Conservation (phyloP, 129 eudicot genomes). For the Saposhnikovia divaricata region DNA sequence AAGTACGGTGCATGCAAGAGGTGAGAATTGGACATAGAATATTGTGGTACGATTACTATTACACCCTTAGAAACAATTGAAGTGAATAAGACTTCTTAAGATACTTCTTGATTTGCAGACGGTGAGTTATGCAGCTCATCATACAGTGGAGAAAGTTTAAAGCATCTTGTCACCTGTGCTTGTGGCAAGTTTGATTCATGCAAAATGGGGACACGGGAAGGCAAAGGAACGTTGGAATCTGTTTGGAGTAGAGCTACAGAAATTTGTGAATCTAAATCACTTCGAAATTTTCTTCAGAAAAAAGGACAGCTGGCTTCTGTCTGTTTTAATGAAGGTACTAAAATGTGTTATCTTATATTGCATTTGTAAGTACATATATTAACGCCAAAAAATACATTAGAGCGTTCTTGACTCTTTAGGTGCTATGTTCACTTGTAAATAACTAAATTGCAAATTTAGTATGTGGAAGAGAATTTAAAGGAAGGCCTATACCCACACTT, state of each 20-base stretch:
- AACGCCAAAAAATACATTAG: no score
- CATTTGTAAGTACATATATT: background rate
- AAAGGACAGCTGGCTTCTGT: slow-evolving; percentile 67
- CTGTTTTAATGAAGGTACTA: slow-evolving; percentile 62
- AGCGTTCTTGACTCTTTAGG: no score
- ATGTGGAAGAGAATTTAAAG: no score
- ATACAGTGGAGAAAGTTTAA: no score
- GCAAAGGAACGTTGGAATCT: no score
- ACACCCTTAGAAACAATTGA: background rate
- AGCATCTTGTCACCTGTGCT: no score
- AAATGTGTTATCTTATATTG: background rate
- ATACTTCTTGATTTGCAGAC: slow-evolving; percentile 29
- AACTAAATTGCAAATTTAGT: no score
- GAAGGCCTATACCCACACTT: no score
- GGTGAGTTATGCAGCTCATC: slow-evolving; percentile 53
- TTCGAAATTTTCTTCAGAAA: slow-evolving; percentile 52
- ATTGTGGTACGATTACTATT: background rate
- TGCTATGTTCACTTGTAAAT: no score
- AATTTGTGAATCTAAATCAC: slow-evolving; percentile 53
- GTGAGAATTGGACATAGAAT: slow-evolving; percentile 21
- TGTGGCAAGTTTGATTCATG: no score
- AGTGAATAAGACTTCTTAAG: background rate
- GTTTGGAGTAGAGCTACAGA: slow-evolving; percentile 51
- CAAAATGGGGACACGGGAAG: no score
- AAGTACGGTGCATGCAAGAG: slow-evolving; percentile 44